Evolutionary conservation across 2,329 filamentous ascomycete species (phyloP), one percentile per base, ranked within the genome.

Genomic region (Capronia epimyces): DNA sequence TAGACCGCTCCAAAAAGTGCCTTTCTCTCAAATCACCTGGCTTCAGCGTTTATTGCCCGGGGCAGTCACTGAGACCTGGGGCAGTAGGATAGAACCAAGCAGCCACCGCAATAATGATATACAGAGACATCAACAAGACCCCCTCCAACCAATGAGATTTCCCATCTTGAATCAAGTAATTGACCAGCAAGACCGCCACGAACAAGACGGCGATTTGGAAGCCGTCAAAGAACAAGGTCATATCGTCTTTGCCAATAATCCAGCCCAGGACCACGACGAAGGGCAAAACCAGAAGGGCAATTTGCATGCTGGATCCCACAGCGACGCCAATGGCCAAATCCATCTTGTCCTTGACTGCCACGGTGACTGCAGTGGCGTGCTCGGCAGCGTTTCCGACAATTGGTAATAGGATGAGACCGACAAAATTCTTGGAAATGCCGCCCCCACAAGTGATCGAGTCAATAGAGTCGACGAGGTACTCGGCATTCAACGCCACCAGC

Each of bases 221-320:
- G 1, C 83, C 83, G 64, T 94, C 88, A 65, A 95, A 93, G 66
- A 84, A 84, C 3, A 95, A 77, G 16, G 83, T 87, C 87, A 86
- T 83, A 31, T 75, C 70, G 43, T 78, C 71, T 15, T 79, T 73
- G 46, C 77, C 77, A 46, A 78, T 72, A 50, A 76, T 75, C 81
- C 81, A 84, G 47, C 78, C 80, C 46, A 84, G 72, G 34, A 83
- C 71, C 18, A 83, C 75, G 59, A 78, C 73, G 36, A 84, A 64
- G 1, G 81, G 81, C 47, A 83, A 69, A 25, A 84, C 79, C 24
- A 84, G 68, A 18, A 84, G 69, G 0, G 81, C 80, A 60, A 84
- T 83, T 63, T 84, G 81, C 74, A 83, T 80, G 58, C 76, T 80
- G 1, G 77, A 81, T 12, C 81, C 81, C n/a, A 84, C 77, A 1